Conservation (phyloP, 148 eudicot genomes). For the Vaccinium darrowii region DNA sequence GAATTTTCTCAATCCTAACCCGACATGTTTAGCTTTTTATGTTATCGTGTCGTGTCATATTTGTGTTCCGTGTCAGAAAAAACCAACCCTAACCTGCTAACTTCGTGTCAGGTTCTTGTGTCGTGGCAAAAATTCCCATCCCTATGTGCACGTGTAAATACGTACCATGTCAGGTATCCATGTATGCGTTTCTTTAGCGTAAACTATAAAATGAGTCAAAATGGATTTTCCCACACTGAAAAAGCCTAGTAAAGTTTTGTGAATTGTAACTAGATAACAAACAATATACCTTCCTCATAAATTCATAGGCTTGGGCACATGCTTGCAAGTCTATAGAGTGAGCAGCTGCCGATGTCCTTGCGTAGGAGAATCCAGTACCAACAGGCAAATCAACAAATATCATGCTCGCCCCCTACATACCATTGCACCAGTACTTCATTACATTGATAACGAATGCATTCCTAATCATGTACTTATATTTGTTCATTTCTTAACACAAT, state of each 20-base stretch:
- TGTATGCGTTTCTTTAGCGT: neutral
- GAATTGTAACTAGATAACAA: neutral
- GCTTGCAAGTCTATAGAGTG: constrained; percentile 37
- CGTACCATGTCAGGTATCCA: neutral
- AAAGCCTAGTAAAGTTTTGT: neutral
- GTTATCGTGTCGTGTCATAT: too few species aligned
- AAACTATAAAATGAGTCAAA: neutral
- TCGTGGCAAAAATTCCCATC: too few species aligned
- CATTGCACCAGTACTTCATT: neutral
- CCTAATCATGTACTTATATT: neutral
- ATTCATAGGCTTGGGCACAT: constrained; percentile 33
- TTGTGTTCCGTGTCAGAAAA: too few species aligned
- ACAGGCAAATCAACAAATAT: constrained; percentile 64
- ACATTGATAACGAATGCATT: neutral
- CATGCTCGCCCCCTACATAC: constrained; percentile 53
- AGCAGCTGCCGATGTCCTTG: constrained; percentile 38
- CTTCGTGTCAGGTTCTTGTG: too few species aligned
- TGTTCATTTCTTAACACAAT: neutral
- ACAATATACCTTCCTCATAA: constrained; percentile 50
- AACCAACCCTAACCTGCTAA: too few species aligned
- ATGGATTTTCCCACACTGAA: neutral
- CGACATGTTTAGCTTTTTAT: too few species aligned
- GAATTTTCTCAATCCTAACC: too few species aligned
- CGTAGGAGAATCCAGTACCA: constrained; percentile 77
- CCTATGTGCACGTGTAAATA: neutral